A percentile compares a stretch with the other conserved stretches of the same genome.
Evolutionary conservation across 2,329 filamentous ascomycete genomes (phyloP).

Genomic region (Pyrenochaeta sp.): DNA sequence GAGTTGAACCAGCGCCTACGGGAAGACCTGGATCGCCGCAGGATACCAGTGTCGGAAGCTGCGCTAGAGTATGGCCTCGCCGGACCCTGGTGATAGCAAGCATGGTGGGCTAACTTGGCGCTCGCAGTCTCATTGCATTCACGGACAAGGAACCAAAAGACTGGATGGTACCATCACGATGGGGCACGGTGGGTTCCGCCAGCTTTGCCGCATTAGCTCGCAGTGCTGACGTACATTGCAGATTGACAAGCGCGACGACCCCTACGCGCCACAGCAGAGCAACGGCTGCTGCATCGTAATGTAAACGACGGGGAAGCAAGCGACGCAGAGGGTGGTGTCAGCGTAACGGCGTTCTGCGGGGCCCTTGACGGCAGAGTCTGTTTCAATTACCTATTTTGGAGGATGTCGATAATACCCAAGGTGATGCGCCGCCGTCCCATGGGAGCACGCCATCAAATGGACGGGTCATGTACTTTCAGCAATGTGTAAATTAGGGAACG

Average conservation of each 20-base stretch:
- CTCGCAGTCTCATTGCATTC: constrained; percentile 88
- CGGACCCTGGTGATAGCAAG: background rate
- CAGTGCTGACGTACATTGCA: constrained; percentile 45
- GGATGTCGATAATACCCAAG: constrained; percentile 50
- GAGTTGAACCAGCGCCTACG: constrained; percentile 96
- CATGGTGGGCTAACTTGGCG: constrained; percentile 29
- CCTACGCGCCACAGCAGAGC: constrained; percentile 95
- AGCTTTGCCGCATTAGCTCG: background rate
- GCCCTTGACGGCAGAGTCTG: constrained; percentile 46
- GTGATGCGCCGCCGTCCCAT: constrained; percentile 36
- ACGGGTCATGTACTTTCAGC: constrained; percentile 49
- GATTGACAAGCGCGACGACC: constrained; percentile 95
- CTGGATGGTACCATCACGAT: constrained; percentile 98
- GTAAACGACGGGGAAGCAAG: constrained; percentile 60
- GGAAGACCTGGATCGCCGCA: constrained; percentile 93
- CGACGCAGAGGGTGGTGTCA: constrained; percentile 45
- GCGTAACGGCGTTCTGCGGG: constrained; percentile 50
- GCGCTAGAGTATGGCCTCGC: constrained; percentile 61
- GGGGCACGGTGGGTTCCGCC: constrained; percentile 73
- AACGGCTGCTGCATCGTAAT: constrained; percentile 95
- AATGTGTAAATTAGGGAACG: constrained; percentile 52
- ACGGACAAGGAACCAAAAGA: constrained; percentile 94
- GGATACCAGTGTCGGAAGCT: constrained; percentile 95
- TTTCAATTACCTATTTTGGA: constrained; percentile 46
- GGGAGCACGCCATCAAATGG: constrained; percentile 37